Evolutionary conservation across 306 rosid genomes (phyloP), one percentile per base, ranked within the genome.

Genomic region (Abrus precatorius): DNA sequence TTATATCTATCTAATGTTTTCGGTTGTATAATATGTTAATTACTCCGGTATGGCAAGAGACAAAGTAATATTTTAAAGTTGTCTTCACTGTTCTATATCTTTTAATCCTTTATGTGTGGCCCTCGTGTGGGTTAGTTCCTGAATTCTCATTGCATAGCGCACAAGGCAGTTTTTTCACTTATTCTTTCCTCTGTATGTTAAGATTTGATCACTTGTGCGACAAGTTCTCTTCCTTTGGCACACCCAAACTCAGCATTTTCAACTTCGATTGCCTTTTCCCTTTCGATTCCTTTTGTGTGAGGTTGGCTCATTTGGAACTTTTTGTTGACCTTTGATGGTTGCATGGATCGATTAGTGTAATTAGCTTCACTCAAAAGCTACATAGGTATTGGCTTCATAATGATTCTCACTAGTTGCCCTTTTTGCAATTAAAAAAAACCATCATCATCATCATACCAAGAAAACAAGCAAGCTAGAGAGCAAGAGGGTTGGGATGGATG

Each of bases 291-390:
- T 78, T 72, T 52, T 69, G 30, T 50, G 78, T 80, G 84, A 74
- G 77, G 82, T 80, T 84, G 84, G 60, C 79, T 69, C 69, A 52
- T 50, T 53, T 80, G 44, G 60, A 75, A 34, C 34, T 76, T 75
- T 84, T 43, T 75, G 75, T 62, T 80, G 84, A 80, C 82, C 61
- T 69, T 80, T 75, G 61, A 54, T 75, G 75, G 79, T 70, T 84
- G 87, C 87, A 84, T 80, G 87, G 75, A 34, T 71, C 33, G 33
- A 62, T 75, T 75, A 66, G 79, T 72, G 80, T 61, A 36, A 75
- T 75, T 80, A 84, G 75, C 87, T 84, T 84, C 79, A 80, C 61
- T 74, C 78, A 63, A 80, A 84, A 84, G 87, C 82, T 80, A 79
- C 71, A 38, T 45, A 41, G 76, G 38, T 67, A 67, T 77, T 82